Evolutionary conservation across 2,329 filamentous ascomycete species (phyloP).

Genomic region (Botrytis paeoniae): DNA sequence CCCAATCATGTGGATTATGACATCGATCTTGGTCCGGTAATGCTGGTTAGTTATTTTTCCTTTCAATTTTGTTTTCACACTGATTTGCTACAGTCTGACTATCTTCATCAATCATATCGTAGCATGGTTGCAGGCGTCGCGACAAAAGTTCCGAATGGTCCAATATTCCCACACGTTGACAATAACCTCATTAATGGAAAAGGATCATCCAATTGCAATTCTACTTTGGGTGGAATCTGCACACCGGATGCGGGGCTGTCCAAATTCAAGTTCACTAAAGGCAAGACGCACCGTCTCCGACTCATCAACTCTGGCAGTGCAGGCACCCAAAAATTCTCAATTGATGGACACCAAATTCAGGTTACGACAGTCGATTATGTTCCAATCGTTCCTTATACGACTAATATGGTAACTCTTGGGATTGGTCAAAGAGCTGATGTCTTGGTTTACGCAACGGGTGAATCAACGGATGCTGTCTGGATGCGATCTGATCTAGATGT

Average conservation of each 20-base stretch:
- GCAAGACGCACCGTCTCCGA: conserved; percentile 45
- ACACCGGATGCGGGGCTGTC: conserved; percentile 26
- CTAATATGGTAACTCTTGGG: conserved; percentile 44
- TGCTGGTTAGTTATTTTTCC: conserved; percentile 20
- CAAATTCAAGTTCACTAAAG: conserved; percentile 40
- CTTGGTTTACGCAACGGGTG: conserved; percentile 49
- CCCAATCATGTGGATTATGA: conserved; percentile 57
- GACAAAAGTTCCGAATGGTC: conserved; percentile 8
- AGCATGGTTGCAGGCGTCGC: conserved; percentile 16
- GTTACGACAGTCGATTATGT: conserved; percentile 58
- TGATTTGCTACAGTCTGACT: conserved; percentile 32
- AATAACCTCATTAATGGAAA: conserved; percentile 33
- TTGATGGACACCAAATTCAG: conserved; percentile 54
- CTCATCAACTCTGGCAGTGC: conserved; percentile 46
- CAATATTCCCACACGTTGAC: conserved; percentile 18
- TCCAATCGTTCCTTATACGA: conserved; percentile 53
- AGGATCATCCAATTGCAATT: conserved; percentile 23
- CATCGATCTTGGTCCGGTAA: conserved; percentile 55
- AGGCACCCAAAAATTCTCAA: conserved; percentile 41
- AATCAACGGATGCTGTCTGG: conserved; percentile 52
- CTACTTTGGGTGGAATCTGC: conserved; percentile 9
- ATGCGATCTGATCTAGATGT: conserved; percentile 53
- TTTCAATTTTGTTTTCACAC: background rate
- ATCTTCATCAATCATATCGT: conserved; percentile 44
- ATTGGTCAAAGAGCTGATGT: conserved; percentile 48